Evolutionary conservation across 2,329 filamentous ascomycete genomes (phyloP).

Genomic region (Xylaria sp.): DNA sequence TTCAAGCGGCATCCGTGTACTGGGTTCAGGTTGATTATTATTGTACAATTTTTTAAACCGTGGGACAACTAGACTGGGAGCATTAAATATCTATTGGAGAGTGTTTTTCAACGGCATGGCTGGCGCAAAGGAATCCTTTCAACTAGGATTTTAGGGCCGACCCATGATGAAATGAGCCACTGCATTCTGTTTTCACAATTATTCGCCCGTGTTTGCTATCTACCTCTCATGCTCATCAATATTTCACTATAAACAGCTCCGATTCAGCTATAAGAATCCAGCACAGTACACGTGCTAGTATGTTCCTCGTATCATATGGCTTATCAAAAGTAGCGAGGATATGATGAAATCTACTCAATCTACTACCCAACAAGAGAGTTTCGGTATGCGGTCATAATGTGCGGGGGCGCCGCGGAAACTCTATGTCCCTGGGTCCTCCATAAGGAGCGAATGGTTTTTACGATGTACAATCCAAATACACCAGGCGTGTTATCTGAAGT

Average conservation of each 20-base stretch:
- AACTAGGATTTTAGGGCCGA: conserved; percentile 38
- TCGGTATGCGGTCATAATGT: conserved; percentile 21
- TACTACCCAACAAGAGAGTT: neutral
- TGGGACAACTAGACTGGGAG: conserved; percentile 25
- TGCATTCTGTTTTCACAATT: conserved; percentile 4
- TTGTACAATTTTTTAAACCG: conserved; percentile 25
- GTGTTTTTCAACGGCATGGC: conserved; percentile 14
- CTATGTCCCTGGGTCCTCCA: neutral
- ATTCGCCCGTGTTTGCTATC: neutral
- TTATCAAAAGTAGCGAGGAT: neutral
- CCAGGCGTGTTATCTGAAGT: neutral
- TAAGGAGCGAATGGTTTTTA: neutral
- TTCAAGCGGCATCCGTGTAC: conserved; percentile 33
- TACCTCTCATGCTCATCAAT: neutral
- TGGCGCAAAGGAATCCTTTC: conserved; percentile 37
- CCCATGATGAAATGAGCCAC: conserved; percentile 12
- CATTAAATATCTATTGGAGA: neutral
- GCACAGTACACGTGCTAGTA: neutral
- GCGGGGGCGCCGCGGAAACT: neutral
- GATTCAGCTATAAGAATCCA: neutral
- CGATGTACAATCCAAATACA: neutral
- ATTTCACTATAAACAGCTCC: too few species aligned
- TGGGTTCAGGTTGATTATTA: conserved; percentile 3
- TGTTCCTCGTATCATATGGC: neutral
- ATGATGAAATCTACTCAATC: neutral